These are phyloP conservation scores for Rosa hybrid DNA, from an alignment of 331 rosid species.

Conservation along the genomic window DNA sequence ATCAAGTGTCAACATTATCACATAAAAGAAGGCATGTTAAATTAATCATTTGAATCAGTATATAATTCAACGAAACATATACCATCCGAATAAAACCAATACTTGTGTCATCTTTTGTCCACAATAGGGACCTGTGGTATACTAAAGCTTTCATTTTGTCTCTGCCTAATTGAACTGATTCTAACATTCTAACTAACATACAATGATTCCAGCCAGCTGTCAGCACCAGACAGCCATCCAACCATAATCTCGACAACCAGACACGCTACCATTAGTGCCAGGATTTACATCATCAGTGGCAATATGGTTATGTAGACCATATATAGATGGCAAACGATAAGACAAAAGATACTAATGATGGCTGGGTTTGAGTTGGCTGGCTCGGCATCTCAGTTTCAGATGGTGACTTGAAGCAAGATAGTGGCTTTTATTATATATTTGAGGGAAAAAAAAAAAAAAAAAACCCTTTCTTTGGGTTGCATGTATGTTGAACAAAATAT, in stretches of 20 bases:
- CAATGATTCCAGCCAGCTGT: not conserved
- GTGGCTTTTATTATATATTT: not conserved
- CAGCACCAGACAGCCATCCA: conserved; percentile 7
- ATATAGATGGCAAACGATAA: not conserved
- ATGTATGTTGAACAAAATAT: not conserved
- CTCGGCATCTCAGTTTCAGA: not conserved
- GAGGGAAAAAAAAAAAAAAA: not conserved
- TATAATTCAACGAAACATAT: not conserved
- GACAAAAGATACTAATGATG: not conserved
- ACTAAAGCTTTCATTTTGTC: conserved; percentile 2
- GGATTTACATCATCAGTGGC: not conserved
- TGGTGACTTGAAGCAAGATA: not conserved
- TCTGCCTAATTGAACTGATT: not conserved
- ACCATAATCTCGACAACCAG: not conserved
- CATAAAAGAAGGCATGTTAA: not conserved
- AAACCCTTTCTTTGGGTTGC: not conserved
- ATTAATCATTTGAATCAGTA: not conserved
- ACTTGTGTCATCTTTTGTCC: not conserved
- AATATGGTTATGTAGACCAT: not conserved
- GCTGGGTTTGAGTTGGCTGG: not conserved
- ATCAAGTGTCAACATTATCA: not conserved
- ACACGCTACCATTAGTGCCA: not conserved
- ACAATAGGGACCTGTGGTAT: not conserved
- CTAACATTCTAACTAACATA: not conserved
- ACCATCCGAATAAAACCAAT: not conserved